Base-by-base conservation (phyloP, 306 rosid genomes). In the Begonia peltatifolia region DNA sequence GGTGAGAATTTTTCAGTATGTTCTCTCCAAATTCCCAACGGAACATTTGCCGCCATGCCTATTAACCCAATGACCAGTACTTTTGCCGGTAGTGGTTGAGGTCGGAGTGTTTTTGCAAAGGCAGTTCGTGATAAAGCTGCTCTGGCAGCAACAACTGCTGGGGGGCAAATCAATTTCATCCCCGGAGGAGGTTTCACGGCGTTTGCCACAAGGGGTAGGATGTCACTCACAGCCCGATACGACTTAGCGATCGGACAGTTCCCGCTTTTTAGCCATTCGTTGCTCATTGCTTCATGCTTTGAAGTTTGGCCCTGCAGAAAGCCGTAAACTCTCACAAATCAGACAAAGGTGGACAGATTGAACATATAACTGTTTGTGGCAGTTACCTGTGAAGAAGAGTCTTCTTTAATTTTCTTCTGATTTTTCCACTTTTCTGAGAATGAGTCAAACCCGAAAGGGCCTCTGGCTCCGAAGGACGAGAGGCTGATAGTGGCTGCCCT, bases 41-140 rank as follows among this genome's bases (percentile, higher is more conserved):
- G 97, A 53, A 90, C 77, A 65, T 90, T 90, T 47, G 86, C 95
- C 15, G 97, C 95, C 97, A 90, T 90, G 41, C 97, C 97, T 66
- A 90, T 58, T 68, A 82, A 58, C 47, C 97, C 95, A 7, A 90
- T 90, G 49, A 74, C 94, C 14, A 90, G 90, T 49, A 90, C 92
- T 68, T 90, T 90, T n/a, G 81, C 79, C 2, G 97, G 97, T 59
- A 90, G 60, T 15, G 86, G 58, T 60, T 90, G 97, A 14, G 97
- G 95, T 41, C 97, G 97, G 53, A 90, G 94, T 73, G 80, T 86
- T 78, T 90, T 90, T 1, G 87, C 85, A 59, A 90, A 80, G 56
- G 97, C 95, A 16, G 97, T 90, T 56, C 66, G 71, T 14, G 97
- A 72, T 55, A 90, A 53, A 51, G 97, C 97, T 60, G 97, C 97